Evolutionary conservation across 306 rosid genomes (phyloP), one percentile per base, ranked within the genome.

Genomic region (Pyrus communis): DNA sequence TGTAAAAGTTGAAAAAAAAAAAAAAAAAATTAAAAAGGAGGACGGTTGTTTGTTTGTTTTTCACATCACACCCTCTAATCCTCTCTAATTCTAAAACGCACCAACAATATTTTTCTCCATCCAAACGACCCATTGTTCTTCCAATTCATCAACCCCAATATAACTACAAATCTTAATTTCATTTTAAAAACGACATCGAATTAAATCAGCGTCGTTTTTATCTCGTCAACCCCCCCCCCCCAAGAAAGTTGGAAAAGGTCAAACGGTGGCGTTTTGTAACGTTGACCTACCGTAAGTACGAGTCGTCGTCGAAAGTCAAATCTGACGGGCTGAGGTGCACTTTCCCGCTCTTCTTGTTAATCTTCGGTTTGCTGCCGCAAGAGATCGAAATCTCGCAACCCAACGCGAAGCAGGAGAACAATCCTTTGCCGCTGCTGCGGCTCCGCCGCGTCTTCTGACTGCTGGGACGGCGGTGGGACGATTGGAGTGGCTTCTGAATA

Each of bases 351-450:
- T 72, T 85, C 84, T 86, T 89, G 21, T 51, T 38, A 38, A 7
- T 51, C 75, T 82, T 86, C 1, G 71, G 65, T 46, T 73, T 82
- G 0, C 89, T 92, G 1, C 89, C 89, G 64, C 96, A 92, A 30
- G 88, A 70, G 43, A 90, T 77, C 4, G 96, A 80, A 68, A 90
- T 75, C 77, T 92, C 96, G 38, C 85, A 79, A 21, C 98, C 96
- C 60, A 82, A 84, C 1, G 85, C 89, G 4, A 94, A 92, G 73
- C 98, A 94, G 27, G 97, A 90, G 72, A 78, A 90, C 82, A 90
- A 64, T 51, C 90, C 86, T 14, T 70, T 59, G 69, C 15, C 84
- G 27, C 33, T 45, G 7, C 11, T 73, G 61, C 59, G 27, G 67
- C 43, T 33, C 51, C 69, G 46, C 28, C 65, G 28, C 7, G 15